Conservation (phyloP, 306 rosid species). For the Rosa persica region DNA sequence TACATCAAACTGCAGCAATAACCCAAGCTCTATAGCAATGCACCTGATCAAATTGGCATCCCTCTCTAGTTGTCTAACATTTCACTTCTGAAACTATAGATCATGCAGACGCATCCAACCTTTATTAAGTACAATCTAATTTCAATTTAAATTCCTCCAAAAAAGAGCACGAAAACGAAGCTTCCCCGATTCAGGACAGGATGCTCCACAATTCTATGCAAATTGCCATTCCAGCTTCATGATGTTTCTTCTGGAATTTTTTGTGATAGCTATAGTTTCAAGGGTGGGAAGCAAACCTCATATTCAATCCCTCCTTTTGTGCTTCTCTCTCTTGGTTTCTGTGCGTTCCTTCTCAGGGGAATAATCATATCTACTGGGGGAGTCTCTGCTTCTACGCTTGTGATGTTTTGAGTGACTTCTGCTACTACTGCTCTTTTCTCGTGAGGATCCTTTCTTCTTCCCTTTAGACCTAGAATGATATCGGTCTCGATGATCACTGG, state of each 20-base stretch:
- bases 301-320: slow-evolving; percentile 43
- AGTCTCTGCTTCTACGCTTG: slow-evolving; percentile 52
- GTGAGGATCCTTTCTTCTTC: slow-evolving; percentile 57
- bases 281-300: slow-evolving; percentile 17
- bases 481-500: slow-evolving; percentile 44
- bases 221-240: not conserved
- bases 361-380: slow-evolving; percentile 50
- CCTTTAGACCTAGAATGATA: slow-evolving; percentile 56
- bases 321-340: slow-evolving; percentile 54
- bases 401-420: slow-evolving; percentile 63
- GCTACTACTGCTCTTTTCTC: slow-evolving; percentile 58
- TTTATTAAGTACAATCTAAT: slow-evolving; percentile 2
- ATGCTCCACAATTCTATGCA: not conserved
- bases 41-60: not conserved
- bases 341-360: slow-evolving; percentile 43
- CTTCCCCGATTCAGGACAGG: not conserved
- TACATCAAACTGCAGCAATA: not conserved
- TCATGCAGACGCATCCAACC: not conserved
- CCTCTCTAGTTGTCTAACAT: not conserved
- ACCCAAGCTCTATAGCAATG: not conserved
- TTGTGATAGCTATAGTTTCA: not conserved
- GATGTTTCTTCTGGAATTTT: not conserved
- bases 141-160: not conserved
- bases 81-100: not conserved
- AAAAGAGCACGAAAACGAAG: not conserved